phyloP scores from a whole-genome alignment of 2,329 filamentous ascomycete species.

The Colletotrichum tanaceti region DNA sequence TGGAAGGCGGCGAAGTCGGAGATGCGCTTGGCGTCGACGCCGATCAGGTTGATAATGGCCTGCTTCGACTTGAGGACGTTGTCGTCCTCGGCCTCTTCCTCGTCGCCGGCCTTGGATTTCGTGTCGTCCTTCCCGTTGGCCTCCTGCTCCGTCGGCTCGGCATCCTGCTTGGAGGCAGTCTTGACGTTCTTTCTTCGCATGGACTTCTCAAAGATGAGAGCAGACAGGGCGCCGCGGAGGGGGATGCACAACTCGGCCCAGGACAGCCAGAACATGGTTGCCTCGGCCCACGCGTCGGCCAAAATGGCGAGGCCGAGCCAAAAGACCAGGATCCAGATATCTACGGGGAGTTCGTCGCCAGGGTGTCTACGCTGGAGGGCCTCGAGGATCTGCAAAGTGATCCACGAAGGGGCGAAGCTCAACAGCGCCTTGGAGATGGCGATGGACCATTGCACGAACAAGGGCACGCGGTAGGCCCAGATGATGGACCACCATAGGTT shows the following conservation, averaged over 20 bases:
- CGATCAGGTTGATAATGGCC: constrained; percentile 80
- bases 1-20: constrained; percentile 76
- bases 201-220: constrained; percentile 81
- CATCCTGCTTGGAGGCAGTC: constrained; percentile 62
- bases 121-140: constrained; percentile 45
- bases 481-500: constrained; percentile 70
- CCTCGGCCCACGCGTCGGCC: constrained; percentile 69
- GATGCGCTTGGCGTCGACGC: constrained; percentile 78
- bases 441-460: constrained; percentile 70
- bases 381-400: constrained; percentile 73
- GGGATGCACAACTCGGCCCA: constrained; percentile 73
- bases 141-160: constrained; percentile 45
- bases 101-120: constrained; percentile 60
- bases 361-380: constrained; percentile 68
- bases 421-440: constrained; percentile 66
- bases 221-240: constrained; percentile 75
- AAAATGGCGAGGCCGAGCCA: constrained; percentile 71
- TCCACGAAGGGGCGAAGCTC: constrained; percentile 78
- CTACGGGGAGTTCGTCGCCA: constrained; percentile 58
- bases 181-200: constrained; percentile 83
- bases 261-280: constrained; percentile 74
- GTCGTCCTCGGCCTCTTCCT: constrained; percentile 60
- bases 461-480: constrained; percentile 64
- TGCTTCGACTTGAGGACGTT: constrained; percentile 65
- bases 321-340: constrained; percentile 76